Percentiles rank a stretch among this genome's conserved stretches.
Evolutionary conservation across 495 filamentous ascomycete species (phyloP).

Genomic region (Gamarada debralockiae): DNA sequence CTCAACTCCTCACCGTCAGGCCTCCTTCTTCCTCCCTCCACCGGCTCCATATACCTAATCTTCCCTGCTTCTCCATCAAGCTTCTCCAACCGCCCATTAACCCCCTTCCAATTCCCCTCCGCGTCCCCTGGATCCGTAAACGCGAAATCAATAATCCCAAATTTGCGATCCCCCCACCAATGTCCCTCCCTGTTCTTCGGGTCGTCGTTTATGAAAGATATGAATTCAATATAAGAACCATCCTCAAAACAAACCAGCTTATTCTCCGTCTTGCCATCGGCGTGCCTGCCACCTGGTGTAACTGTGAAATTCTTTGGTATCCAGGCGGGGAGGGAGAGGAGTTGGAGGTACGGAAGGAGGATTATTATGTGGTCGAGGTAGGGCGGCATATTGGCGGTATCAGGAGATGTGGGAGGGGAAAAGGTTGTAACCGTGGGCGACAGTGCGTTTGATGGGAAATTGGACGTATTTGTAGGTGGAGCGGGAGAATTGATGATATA

Average conservation of each 20-base stretch:
- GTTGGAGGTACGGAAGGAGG: conserved; percentile 41
- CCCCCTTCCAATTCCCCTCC: conserved; percentile 11
- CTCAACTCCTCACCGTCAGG: conserved; percentile 42
- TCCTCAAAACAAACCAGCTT: conserved; percentile 52
- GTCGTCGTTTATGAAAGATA: conserved; percentile 51
- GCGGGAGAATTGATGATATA: no score
- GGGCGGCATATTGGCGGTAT: no score
- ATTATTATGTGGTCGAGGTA: conserved; percentile 55
- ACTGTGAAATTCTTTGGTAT: conserved; percentile 49
- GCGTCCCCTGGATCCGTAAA: conserved; percentile 34
- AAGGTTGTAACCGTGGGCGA: no score
- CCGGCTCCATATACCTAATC: conserved; percentile 37
- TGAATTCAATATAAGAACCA: conserved; percentile 56
- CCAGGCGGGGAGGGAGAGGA: conserved; percentile 40
- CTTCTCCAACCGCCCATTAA: conserved; percentile 19
- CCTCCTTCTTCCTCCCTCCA: conserved; percentile 37
- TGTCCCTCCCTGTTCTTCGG: conserved; percentile 36
- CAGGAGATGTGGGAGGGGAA: no score
- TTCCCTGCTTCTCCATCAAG: conserved; percentile 27
- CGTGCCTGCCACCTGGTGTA: conserved; percentile 47
- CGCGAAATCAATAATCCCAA: conserved; percentile 50
- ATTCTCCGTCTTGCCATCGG: conserved; percentile 43
- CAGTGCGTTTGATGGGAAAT: no score
- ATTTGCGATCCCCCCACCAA: conserved; percentile 46
- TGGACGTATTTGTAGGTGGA: no score